Conservation (phyloP, 345 rosid genomes). For the Arabis hirsuta region DNA sequence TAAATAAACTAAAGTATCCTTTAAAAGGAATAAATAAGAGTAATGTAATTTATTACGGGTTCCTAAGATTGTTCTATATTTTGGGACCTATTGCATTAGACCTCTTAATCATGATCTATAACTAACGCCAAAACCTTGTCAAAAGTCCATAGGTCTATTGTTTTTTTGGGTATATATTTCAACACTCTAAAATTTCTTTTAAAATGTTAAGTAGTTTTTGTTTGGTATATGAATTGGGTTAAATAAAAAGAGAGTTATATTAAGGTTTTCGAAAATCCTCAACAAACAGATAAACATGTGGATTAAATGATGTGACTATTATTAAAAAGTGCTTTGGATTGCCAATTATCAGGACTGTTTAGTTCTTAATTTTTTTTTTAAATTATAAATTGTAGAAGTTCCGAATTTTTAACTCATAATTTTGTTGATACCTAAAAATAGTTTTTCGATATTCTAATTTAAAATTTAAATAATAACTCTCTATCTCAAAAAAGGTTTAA, state of each 20-base stretch:
- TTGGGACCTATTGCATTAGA: constrained; percentile 28
- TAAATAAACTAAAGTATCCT: constrained; percentile 1
- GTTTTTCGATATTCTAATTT: no score
- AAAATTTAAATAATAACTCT: no score
- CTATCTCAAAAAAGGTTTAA: no score
- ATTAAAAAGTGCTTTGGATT: neutral
- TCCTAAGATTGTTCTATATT: constrained; percentile 34
- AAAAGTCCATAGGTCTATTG: constrained; percentile 1
- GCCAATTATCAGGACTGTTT: constrained; percentile 6
- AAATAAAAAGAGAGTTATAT: no score
- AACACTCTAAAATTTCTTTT: no score
- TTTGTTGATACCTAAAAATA: no score
- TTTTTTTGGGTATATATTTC: neutral
- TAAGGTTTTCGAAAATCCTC: no score
- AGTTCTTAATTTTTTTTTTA: no score
- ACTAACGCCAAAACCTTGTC: constrained; percentile 31
- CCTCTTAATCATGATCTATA: constrained; percentile 37
- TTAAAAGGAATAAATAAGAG: neutral
- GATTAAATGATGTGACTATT: neutral
- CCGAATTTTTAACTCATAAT: no score
- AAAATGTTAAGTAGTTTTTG: no score
- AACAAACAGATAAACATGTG: constrained; percentile 2
- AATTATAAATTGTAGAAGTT: no score
- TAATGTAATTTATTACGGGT: constrained; percentile 3
- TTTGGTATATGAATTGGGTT: no score